A percentile compares a stretch with the other conserved stretches of the same genome.
phyloP scores from a whole-genome alignment of 805 yeast genomes.

The Naumovozyma baii region DNA sequence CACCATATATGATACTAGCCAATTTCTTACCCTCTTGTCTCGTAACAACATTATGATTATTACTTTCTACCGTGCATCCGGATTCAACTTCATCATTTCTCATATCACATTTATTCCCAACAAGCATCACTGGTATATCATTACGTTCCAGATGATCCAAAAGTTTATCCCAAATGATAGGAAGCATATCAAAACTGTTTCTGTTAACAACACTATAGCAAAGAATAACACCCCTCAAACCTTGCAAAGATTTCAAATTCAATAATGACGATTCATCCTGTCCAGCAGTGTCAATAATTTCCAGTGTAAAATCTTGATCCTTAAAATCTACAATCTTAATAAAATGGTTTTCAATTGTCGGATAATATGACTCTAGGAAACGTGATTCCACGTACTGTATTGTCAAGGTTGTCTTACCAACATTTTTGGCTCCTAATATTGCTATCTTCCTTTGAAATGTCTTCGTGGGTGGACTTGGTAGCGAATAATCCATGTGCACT shows the following conservation, averaged over 20 bases:
- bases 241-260: slow-evolving; percentile 67
- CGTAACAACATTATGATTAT: slow-evolving; percentile 7
- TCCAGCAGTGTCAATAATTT: slow-evolving; percentile 87
- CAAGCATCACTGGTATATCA: slow-evolving; percentile 68
- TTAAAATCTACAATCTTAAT: slow-evolving; percentile 57
- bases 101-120: slow-evolving; percentile 23
- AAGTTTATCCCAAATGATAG: slow-evolving; percentile 73
- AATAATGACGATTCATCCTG: slow-evolving; percentile 81
- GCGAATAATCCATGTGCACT: neutral
- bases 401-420: slow-evolving; percentile 78
- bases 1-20: slow-evolving; percentile 7
- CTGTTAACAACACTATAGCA: slow-evolving; percentile 75
- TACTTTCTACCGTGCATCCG: too few species aligned
- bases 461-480: neutral
- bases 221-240: slow-evolving; percentile 73
- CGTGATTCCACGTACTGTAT: slow-evolving; percentile 81
- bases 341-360: slow-evolving; percentile 83
- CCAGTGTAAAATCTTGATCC: slow-evolving; percentile 61
- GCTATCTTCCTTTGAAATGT: slow-evolving; percentile 53
- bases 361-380: slow-evolving; percentile 81
- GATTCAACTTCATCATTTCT: slow-evolving; percentile 8
- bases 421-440: slow-evolving; percentile 79
- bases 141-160: slow-evolving; percentile 50
- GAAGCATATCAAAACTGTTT: slow-evolving; percentile 67
- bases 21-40: slow-evolving; percentile 15